Conservation (phyloP, 2,329 filamentous ascomycete species). For the Mycosphaerella sp. region DNA sequence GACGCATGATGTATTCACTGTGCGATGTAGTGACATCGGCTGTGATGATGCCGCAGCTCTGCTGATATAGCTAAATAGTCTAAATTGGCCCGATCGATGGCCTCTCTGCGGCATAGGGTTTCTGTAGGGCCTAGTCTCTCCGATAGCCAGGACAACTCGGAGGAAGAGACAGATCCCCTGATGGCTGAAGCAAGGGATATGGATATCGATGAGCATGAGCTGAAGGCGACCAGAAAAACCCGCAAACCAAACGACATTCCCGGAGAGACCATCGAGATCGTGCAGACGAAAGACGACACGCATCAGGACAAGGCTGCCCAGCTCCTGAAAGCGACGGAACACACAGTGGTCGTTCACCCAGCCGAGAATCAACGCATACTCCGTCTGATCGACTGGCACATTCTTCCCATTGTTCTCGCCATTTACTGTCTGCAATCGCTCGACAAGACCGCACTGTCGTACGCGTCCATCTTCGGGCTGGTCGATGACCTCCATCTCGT, state of each 20-base stretch:
- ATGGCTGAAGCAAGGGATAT: conserved; percentile 13
- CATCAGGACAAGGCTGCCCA: conserved; percentile 45
- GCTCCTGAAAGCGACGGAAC: conserved; percentile 43
- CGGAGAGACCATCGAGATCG: conserved; percentile 21
- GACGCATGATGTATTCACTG: background rate
- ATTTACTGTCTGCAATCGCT: conserved; percentile 37
- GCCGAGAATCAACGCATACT: conserved; percentile 27
- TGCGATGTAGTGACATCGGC: background rate
- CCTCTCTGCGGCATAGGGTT: background rate
- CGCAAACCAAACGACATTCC: conserved; percentile 20
- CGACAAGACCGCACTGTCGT: conserved; percentile 31
- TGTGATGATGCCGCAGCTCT: background rate
- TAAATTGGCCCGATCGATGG: background rate
- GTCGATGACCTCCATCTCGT: conserved; percentile 43
- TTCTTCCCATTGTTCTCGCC: conserved; percentile 27
- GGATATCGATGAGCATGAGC: conserved; percentile 23
- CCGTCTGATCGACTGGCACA: conserved; percentile 28
- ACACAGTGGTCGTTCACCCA: conserved; percentile 25
- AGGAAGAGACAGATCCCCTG: conserved; percentile 2
- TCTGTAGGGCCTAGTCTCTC: background rate
- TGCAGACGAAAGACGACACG: conserved; percentile 5
- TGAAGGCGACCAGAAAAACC: conserved; percentile 16
- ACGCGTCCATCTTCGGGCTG: conserved; percentile 44
- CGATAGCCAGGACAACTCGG: background rate
- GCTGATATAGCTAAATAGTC: background rate